phyloP scores from a whole-genome alignment of 768 basidiomycete species.

The Suillus bovinus region DNA sequence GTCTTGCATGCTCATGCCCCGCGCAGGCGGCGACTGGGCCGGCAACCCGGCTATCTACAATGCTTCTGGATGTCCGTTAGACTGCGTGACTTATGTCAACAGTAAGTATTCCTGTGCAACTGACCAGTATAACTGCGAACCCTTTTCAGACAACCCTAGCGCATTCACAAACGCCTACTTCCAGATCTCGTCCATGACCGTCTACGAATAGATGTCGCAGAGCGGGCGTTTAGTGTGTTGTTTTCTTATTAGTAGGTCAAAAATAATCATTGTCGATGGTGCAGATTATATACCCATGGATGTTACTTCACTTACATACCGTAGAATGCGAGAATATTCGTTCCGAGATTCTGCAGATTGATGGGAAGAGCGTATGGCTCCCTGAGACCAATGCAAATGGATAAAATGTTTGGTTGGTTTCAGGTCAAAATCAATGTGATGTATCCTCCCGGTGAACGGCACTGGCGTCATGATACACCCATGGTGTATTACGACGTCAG shows the following conservation, averaged over 20 bases:
- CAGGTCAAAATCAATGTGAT: constrained; percentile 63
- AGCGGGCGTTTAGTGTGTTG: background rate
- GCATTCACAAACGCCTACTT: constrained; percentile 74
- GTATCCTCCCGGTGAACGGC: background rate
- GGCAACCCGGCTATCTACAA: constrained; percentile 42
- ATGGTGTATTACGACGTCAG: background rate
- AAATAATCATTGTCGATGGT: background rate
- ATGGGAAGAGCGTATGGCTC: constrained; percentile 27
- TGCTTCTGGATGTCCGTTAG: constrained; percentile 51
- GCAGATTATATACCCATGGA: background rate
- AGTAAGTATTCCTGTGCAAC: constrained; percentile 37
- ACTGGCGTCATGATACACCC: background rate
- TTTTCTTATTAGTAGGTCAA: background rate
- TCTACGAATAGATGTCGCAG: constrained; percentile 40
- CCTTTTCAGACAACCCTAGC: constrained; percentile 54
- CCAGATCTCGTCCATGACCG: constrained; percentile 60
- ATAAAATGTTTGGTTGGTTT: constrained; percentile 62
- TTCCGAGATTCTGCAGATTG: constrained; percentile 42
- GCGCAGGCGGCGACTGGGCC: constrained; percentile 60
- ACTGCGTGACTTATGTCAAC: constrained; percentile 34
- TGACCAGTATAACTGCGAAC: background rate
- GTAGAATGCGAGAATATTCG: constrained; percentile 57
- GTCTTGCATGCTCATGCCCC: background rate
- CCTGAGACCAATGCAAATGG: constrained; percentile 88
- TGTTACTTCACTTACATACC: background rate